phyloP scores from a whole-genome alignment of 306 rosid species.

The Pterocarpus santalinus region DNA sequence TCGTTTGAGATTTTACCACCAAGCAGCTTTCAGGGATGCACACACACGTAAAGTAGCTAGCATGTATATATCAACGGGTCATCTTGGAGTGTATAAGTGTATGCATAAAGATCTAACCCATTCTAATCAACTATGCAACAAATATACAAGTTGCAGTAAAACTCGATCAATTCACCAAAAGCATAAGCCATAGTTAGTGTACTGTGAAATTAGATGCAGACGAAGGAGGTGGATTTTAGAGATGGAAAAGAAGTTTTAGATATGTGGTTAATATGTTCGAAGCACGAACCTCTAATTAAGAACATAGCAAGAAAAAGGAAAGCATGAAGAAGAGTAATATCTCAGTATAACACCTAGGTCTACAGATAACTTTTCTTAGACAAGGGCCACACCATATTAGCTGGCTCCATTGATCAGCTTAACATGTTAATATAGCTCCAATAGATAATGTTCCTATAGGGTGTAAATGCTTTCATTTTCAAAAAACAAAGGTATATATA shows the following conservation, averaged over 20 bases:
- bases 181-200: background rate
- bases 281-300: background rate
- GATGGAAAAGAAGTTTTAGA: background rate
- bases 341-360: background rate
- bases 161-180: background rate
- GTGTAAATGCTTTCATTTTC: conserved; percentile 3
- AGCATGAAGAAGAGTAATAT: background rate
- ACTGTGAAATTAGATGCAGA: conserved; percentile 18
- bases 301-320: background rate
- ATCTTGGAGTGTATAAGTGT: background rate
- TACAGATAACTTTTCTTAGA: conserved; percentile 3
- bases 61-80: background rate
- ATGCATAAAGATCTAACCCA: background rate
- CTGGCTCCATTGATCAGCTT: conserved; percentile 10
- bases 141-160: background rate
- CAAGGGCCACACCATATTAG: background rate
- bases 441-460: background rate
- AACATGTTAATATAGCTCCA: conserved; percentile 29
- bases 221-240: background rate
- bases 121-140: conserved; percentile 5
- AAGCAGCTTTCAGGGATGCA: background rate
- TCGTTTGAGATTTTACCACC: background rate
- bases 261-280: background rate
- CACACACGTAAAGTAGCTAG: conserved; percentile 13
- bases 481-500: conserved; percentile 41